Base-by-base conservation (phyloP, 768 basidiomycete species). In the Agaricus subrufescens region DNA sequence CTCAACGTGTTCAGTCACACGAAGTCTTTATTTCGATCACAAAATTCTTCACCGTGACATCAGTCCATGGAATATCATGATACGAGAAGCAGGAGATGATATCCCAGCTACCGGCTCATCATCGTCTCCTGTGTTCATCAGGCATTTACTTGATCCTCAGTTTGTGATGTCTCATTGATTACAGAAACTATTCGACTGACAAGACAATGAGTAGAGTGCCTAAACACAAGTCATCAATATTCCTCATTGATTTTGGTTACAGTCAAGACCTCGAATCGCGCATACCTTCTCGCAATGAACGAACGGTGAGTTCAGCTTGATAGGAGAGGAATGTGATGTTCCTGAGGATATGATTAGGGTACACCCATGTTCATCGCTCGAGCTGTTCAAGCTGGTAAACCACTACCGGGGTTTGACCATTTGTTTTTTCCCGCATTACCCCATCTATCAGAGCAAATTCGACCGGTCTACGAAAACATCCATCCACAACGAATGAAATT, bases 321-420 rank as follows among this genome's bases (percentile, higher is more conserved):
- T 52, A 19, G 23, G 12, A 23, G 46, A 19, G 23, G 12, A 23
- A 6, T 43, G 2, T 30, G 39, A 23, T 27, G 9, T 10, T n/a
- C 1, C 29, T 50, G 29, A 39, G 11, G 9, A 6, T 34, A 8
- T 23, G 14, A 11, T 11, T 8, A 59, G 58, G 54, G 58, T 14
- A 59, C 58, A 15, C 30, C 50, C 1, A 31, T 47, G 34, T 59
- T 56, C 25, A 59, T 59, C 30, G 58, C 58, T n/a, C 43, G 45
- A 8, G 54, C 54, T 52, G 45, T 59, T 43, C 51, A 43, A 1
- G 34, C 14, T 26, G 50, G 54, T 23, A 12, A 27, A 15, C 54
- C 58, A 42, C 23, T 38, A 15, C 42, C 37, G 4, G 25, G 14
- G 0, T 11, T 12, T 15, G 5, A 4, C 6, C 2, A 2, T 23